These are phyloP conservation scores for Stachybotrys elegans DNA, from an alignment of 2,329 filamentous ascomycete genomes.

Conservation along the genomic window DNA sequence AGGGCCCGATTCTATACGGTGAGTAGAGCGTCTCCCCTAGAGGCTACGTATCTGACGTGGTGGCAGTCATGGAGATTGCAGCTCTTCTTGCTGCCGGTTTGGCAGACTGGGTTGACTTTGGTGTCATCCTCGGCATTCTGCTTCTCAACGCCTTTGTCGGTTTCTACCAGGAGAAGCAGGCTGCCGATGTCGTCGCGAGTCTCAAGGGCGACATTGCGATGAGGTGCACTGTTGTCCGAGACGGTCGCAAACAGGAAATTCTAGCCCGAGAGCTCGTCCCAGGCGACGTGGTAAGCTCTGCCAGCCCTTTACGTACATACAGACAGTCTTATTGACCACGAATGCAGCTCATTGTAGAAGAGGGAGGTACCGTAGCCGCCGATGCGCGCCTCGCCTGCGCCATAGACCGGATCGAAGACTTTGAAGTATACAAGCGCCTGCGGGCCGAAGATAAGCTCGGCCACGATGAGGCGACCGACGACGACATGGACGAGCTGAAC, in stretches of 20 bases:
- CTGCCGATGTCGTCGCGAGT: slow-evolving; percentile 84
- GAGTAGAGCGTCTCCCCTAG: too few species aligned
- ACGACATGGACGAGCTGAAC: neutral
- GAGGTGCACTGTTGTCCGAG: slow-evolving; percentile 81
- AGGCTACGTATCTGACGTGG: too few species aligned
- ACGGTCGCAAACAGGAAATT: slow-evolving; percentile 69
- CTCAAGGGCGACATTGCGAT: slow-evolving; percentile 86
- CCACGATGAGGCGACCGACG: slow-evolving; percentile 45
- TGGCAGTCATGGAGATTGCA: slow-evolving; percentile 75
- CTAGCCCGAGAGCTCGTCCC: slow-evolving; percentile 81
- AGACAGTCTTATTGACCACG: slow-evolving; percentile 3
- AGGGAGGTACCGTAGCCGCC: slow-evolving; percentile 82
- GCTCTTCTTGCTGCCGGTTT: slow-evolving; percentile 79
- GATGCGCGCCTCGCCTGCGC: slow-evolving; percentile 83
- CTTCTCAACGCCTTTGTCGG: slow-evolving; percentile 81
- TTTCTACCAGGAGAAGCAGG: slow-evolving; percentile 86
- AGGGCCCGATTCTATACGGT: slow-evolving; percentile 89
- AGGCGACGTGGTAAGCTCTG: slow-evolving; percentile 83
- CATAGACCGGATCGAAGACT: slow-evolving; percentile 60
- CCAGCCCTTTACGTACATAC: slow-evolving; percentile 44
- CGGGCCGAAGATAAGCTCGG: slow-evolving; percentile 60
- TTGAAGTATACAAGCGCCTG: slow-evolving; percentile 44
- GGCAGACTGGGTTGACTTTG: slow-evolving; percentile 87
- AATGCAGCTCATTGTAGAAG: slow-evolving; percentile 10
- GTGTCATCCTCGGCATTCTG: slow-evolving; percentile 80